A percentile compares a stretch with the other conserved stretches of the same genome.
phyloP scores from a whole-genome alignment of 1,139 yeast genomes.

The Kodamaea fungicola region DNA sequence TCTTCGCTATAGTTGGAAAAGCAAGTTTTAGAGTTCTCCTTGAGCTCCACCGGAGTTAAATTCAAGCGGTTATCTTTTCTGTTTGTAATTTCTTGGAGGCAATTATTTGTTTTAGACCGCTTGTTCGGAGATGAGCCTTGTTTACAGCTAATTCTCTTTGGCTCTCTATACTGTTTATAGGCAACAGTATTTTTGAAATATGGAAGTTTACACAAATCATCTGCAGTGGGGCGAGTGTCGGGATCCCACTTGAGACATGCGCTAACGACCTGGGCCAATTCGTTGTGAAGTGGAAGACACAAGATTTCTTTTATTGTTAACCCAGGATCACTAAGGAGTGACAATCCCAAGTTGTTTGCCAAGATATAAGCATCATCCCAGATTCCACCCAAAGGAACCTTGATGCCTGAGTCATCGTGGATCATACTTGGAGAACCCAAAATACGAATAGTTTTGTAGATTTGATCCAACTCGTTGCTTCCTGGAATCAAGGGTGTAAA shows the following conservation, averaged over 20 bases:
- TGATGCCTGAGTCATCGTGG: constrained; percentile 12
- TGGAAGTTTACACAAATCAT: constrained; percentile 41
- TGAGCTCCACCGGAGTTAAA: too few relatives aligned
- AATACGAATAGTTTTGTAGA: constrained; percentile 58
- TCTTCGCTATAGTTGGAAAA: too few relatives aligned
- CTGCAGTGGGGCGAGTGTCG: constrained; percentile 45
- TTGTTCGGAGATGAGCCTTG: background rate
- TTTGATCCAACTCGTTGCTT: constrained; percentile 70
- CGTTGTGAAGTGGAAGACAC: constrained; percentile 19
- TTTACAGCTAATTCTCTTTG: constrained; percentile 1
- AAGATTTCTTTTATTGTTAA: constrained; percentile 23
- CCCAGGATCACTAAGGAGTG: constrained; percentile 45
- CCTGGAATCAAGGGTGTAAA: constrained; percentile 86
- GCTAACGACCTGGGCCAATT: constrained; percentile 49
- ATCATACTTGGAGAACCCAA: constrained; percentile 62
- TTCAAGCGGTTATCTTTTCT: background rate
- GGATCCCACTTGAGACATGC: constrained; percentile 70
- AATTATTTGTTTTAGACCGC: constrained; percentile 2
- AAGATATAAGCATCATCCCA: constrained; percentile 61
- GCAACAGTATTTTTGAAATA: constrained; percentile 47
- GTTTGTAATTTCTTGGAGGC: background rate
- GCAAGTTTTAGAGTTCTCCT: too few relatives aligned
- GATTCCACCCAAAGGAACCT: constrained; percentile 57
- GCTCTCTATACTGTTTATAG: constrained; percentile 12
- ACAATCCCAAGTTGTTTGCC: constrained; percentile 50